Conservation (phyloP, 73 alveolate genomes). For the Paramecium tetraurelia region DNA sequence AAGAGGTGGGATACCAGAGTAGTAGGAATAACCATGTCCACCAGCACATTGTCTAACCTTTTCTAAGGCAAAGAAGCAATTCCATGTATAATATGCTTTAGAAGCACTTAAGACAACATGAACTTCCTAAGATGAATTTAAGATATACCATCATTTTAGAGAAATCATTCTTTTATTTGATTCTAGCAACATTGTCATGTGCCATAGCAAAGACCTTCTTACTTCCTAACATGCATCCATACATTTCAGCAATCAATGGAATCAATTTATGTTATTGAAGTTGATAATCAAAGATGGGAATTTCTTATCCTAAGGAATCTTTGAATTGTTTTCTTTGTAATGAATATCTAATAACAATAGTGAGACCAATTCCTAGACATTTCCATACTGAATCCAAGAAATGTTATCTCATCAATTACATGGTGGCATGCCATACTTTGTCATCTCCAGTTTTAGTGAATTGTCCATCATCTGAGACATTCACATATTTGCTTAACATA, state of each 20-base stretch:
- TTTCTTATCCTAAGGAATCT: conserved; percentile 64
- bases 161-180: conserved; percentile 66
- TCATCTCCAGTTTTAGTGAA: conserved; percentile 74
- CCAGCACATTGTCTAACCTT: conserved; percentile 81
- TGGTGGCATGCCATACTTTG: conserved; percentile 79
- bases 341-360: conserved; percentile 78
- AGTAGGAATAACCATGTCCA: conserved; percentile 83
- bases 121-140: conserved; percentile 39
- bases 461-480: conserved; percentile 76
- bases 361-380: conserved; percentile 60
- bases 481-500: conserved; percentile 74
- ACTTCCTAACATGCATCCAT: conserved; percentile 69
- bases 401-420: conserved; percentile 74
- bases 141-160: conserved; percentile 61
- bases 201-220: conserved; percentile 59
- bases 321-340: conserved; percentile 77
- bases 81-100: conserved; percentile 69
- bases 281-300: conserved; percentile 78
- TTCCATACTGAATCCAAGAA: conserved; percentile 51
- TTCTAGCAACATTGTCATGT: conserved; percentile 65
- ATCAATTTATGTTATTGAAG: conserved; percentile 68
- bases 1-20: conserved; percentile 70
- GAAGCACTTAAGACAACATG: conserved; percentile 75
- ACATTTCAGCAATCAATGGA: conserved; percentile 69
- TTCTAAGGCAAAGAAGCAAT: conserved; percentile 71